These are phyloP conservation scores for Vitis hybrid DNA, from an alignment of 177 flowering plant species.

Conservation along the genomic window DNA sequence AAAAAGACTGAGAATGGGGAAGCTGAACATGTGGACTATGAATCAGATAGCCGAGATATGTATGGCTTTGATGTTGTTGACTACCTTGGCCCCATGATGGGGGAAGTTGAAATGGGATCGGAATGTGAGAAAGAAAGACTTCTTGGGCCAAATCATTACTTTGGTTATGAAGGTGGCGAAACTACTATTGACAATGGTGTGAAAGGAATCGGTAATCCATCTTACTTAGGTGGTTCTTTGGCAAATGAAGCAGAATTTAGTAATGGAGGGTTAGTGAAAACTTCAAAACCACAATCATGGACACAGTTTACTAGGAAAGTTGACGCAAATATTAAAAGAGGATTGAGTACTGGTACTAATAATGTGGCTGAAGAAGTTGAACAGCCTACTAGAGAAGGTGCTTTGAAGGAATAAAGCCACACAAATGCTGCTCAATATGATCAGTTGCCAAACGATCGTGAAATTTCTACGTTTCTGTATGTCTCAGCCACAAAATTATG, in stretches of 20 bases:
- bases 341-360: constrained; percentile 16
- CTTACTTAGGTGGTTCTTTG: neutral
- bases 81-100: constrained; percentile 19
- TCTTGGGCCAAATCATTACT: constrained; percentile 3
- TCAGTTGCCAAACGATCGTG: constrained; percentile 18
- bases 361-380: constrained; percentile 7
- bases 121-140: constrained; percentile 21
- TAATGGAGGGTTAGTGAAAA: neutral
- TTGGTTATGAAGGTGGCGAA: constrained; percentile 8
- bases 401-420: constrained; percentile 9
- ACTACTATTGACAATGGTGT: neutral
- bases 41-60: constrained; percentile 41
- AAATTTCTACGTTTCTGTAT: constrained; percentile 26
- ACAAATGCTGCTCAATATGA: constrained; percentile 23
- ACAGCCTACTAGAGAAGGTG: constrained; percentile 13
- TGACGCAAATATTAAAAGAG: constrained; percentile 16
- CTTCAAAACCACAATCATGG: constrained; percentile 6
- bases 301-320: constrained; percentile 6
- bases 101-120: constrained; percentile 15
- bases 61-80: constrained; percentile 31
- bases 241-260: neutral
- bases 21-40: constrained; percentile 66
- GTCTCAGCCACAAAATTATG: constrained; percentile 65
- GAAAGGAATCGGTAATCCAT: neutral
- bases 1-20: constrained; percentile 47